phyloP scores from a whole-genome alignment of 306 rosid genomes.

The Sesbania bispinosa region DNA sequence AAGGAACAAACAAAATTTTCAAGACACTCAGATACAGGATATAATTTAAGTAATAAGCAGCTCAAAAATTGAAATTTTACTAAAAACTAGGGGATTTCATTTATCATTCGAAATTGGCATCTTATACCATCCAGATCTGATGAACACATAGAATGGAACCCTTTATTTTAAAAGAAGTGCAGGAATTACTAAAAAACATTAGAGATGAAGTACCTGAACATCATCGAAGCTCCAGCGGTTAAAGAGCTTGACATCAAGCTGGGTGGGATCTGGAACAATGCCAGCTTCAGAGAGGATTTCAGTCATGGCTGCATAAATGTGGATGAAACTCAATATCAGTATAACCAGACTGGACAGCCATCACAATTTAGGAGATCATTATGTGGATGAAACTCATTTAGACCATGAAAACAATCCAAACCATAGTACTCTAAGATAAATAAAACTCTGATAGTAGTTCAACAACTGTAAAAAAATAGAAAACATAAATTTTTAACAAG shows the following conservation, averaged over 20 bases:
- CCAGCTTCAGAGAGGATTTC: not conserved
- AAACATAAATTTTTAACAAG: no score
- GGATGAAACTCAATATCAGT: not conserved
- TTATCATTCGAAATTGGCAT: not conserved
- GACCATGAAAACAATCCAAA: not conserved
- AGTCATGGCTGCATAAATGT: constrained; percentile 31
- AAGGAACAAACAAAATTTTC: not conserved
- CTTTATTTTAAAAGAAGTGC: not conserved
- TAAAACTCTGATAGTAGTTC: no score
- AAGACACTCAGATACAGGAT: not conserved
- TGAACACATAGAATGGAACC: not conserved
- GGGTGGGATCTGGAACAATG: constrained; percentile 30
- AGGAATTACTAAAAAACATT: not conserved
- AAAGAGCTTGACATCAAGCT: constrained; percentile 60
- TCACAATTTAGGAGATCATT: not conserved
- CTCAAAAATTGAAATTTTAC: not conserved
- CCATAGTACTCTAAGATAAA: no score
- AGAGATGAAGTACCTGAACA: constrained; percentile 31
- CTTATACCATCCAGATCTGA: not conserved
- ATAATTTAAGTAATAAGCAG: no score
- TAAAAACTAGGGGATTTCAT: not conserved
- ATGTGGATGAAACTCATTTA: not conserved
- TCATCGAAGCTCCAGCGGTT: constrained; percentile 76
- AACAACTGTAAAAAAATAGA: no score
- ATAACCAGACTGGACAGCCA: not conserved